These are phyloP conservation scores for Ceratonia siliqua DNA, from an alignment of 306 rosid genomes.

Conservation along the genomic window DNA sequence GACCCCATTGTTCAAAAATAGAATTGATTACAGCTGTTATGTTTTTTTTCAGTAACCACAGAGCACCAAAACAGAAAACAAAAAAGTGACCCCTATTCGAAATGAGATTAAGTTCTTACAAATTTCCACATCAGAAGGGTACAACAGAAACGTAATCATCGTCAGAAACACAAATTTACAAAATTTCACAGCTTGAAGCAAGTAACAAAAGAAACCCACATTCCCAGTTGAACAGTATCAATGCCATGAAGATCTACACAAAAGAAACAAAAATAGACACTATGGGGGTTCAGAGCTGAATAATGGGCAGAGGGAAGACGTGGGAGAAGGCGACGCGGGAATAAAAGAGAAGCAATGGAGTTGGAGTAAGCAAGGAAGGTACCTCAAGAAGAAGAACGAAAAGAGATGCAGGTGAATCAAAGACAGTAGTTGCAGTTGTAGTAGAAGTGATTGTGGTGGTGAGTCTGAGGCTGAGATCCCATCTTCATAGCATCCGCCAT, in stretches of 20 bases:
- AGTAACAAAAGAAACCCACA: slow-evolving; percentile 43
- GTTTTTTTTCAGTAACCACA: slow-evolving; percentile 17
- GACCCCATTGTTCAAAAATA: not conserved
- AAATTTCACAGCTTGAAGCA: slow-evolving; percentile 27
- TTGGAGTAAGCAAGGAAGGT: not conserved
- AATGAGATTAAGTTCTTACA: not conserved
- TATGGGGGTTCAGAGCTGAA: slow-evolving; percentile 3
- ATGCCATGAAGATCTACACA: slow-evolving; percentile 59
- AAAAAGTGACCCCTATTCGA: not conserved
- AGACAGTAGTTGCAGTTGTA: slow-evolving; percentile 44
- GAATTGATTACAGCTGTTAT: not conserved
- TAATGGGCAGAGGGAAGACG: not conserved
- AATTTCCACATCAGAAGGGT: slow-evolving; percentile 1
- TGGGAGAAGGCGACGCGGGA: not conserved
- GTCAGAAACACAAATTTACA: not conserved
- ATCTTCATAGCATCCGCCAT: slow-evolving; percentile 53
- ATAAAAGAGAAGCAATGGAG: not conserved
- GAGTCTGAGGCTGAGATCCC: slow-evolving; percentile 59
- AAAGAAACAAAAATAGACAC: not conserved
- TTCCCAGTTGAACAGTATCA: slow-evolving; percentile 35
- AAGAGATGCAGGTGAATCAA: slow-evolving; percentile 43
- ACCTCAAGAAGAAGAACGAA: slow-evolving; percentile 46
- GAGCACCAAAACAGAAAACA: not conserved
- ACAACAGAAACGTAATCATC: not conserved
- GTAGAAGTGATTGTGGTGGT: slow-evolving; percentile 43